Base-by-base conservation (phyloP, 148 eudicot genomes). In the Diospyros lotus region DNA sequence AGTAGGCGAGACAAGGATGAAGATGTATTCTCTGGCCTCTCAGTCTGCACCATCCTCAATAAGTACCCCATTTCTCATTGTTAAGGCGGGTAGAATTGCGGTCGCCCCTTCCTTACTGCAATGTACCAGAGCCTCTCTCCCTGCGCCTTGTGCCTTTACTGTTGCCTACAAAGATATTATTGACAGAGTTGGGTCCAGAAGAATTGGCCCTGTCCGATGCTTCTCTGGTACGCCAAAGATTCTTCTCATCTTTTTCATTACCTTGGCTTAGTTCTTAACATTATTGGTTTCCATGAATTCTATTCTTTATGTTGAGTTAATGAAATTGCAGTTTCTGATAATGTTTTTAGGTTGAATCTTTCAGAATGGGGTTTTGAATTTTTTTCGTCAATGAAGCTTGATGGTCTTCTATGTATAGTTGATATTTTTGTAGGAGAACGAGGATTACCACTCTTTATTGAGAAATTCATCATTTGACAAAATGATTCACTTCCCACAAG, bases 121-220 rank as follows among this genome's bases (percentile, higher is more conserved):
- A 6, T 53, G 10, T 9, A 2, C 56, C 9, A 6, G 56, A 2
- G 11, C 56, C 56, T 53, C 51, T 7, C 51, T 7, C 51, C 8
- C 9, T 12, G 10, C 56, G 10, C 9, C 11, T 9, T 12, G 56
- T 12, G 9, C 56, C 10, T 53, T 9, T 53, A 9, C 56, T 6
- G 56, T 53, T 53, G 56, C 56, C 56, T 53, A 53, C 56, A 53
- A 53, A 6, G 9, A 9, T 53, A 60, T 42, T 2, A 43, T 12
- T 39, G 11, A 2, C 17, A 12, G 72, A 2, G 58, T 68, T 28
- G 58, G 44, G 53, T 51, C 44, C 58, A 51, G 58, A 38, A 68
- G 58, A 68, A 68, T 68, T 39, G 43, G 72, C 58, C 58, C 72
- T 43, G 12, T 68, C 51, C 72, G 72, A 51, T 48, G 71, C 71